These are phyloP conservation scores for Mortierella sp. DNA, from an alignment of 371 early-diverging fungal genomes.

Conservation along the genomic window DNA sequence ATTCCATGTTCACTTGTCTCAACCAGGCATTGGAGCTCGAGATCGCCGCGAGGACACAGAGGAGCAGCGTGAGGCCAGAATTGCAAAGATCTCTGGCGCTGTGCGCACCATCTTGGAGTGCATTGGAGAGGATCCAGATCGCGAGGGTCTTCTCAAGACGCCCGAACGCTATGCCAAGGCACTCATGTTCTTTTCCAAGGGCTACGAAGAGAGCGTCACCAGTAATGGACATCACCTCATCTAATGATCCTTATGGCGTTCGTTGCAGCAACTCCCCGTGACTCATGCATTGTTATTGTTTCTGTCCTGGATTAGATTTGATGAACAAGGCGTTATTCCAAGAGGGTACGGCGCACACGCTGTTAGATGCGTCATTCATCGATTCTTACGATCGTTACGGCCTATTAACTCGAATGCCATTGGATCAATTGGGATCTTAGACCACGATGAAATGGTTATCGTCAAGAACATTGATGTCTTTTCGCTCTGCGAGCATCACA, in stretches of 20 bases:
- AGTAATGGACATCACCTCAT: no score
- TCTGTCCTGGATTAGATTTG: slow-evolving; percentile 64
- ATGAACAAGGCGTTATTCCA: slow-evolving; percentile 95
- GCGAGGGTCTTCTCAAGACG: slow-evolving; percentile 96
- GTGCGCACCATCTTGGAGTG: slow-evolving; percentile 90
- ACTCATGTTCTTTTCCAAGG: slow-evolving; percentile 95
- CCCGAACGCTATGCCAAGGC: slow-evolving; percentile 99
- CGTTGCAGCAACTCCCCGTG: not conserved
- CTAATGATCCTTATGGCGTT: not conserved
- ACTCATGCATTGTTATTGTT: not conserved
- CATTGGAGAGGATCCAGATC: slow-evolving; percentile 95
- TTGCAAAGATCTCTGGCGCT: slow-evolving; percentile 84
- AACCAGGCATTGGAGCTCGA: slow-evolving; percentile 72
- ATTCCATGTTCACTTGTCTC: slow-evolving; percentile 6
- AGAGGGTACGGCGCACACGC: no score
- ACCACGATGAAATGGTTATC: slow-evolving; percentile 98
- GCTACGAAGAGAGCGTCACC: slow-evolving; percentile 89
- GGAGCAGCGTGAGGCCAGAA: slow-evolving; percentile 72
- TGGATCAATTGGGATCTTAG: no score
- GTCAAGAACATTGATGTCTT: slow-evolving; percentile 95
- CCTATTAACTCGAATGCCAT: no score
- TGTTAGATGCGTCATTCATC: no score
- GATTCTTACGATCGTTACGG: not conserved
- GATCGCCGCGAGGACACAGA: slow-evolving; percentile 81
- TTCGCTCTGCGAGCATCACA: slow-evolving; percentile 98